phyloP scores from a whole-genome alignment of 768 basidiomycete species.

The Boletus pseudo-olivaceus region DNA sequence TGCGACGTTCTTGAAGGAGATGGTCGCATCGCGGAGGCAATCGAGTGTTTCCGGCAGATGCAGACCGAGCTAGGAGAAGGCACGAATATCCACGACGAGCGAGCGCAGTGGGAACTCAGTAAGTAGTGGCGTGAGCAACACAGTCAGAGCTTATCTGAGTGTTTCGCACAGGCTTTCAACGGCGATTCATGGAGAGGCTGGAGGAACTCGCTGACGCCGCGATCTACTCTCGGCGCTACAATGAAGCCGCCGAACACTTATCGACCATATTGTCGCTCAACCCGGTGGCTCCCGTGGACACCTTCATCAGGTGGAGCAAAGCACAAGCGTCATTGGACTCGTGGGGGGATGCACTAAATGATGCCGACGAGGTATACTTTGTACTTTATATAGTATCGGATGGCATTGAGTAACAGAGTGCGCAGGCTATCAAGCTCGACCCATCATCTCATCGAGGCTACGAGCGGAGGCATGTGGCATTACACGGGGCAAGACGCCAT shows the following conservation, averaged over 20 bases:
- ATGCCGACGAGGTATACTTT: no score
- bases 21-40: neutral
- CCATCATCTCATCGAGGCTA: no score
- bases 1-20: neutral
- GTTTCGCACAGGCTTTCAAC: neutral
- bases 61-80: neutral
- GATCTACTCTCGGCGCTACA: neutral
- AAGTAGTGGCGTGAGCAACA: neutral
- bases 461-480: no score
- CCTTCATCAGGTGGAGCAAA: neutral
- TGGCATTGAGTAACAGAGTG: no score
- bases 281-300: neutral
- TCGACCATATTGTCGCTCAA: neutral
- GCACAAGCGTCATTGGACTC: neutral
- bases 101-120: slow-evolving; percentile 4
- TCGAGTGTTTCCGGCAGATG: slow-evolving; percentile 2
- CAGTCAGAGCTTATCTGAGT: neutral
- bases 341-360: neutral
- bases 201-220: neutral
- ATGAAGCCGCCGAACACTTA: neutral
- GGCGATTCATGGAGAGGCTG: neutral
- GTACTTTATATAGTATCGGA: no score
- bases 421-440: no score
- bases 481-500: neutral
- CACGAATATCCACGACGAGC: neutral